Conservation (phyloP, 768 basidiomycete genomes). For the Termitomyces sp. region DNA sequence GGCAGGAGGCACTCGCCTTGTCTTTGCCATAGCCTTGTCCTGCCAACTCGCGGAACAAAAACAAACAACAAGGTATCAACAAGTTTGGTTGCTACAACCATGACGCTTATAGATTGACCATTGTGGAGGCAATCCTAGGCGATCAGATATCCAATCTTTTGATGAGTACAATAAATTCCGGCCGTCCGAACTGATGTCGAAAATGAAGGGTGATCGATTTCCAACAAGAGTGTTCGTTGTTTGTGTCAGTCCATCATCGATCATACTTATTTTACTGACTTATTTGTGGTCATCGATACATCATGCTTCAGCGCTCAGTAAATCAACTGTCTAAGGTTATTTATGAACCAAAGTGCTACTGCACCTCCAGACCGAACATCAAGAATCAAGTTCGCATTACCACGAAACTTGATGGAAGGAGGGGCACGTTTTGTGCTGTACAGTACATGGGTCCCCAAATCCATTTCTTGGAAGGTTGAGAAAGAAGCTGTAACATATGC, state of each 20-base stretch:
- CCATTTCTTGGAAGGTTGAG: background rate
- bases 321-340: background rate
- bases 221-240: background rate
- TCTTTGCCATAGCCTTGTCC: conserved; percentile 6
- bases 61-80: conserved; percentile 15
- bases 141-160: conserved; percentile 1
- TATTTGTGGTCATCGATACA: background rate
- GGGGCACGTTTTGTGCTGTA: background rate
- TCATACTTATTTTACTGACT: background rate
- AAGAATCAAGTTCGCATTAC: background rate
- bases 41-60: conserved; percentile 8
- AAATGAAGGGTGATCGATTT: background rate
- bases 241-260: background rate
- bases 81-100: conserved; percentile 2
- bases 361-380: background rate
- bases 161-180: conserved; percentile 2
- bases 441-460: background rate
- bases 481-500: background rate
- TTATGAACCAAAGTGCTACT: background rate
- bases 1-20: conserved; percentile 3
- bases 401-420: too few species aligned
- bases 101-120: background rate
- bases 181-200: background rate
- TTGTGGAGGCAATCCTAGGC: background rate
- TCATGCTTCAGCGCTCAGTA: background rate